These are phyloP conservation scores for Cnidoscolus chayamansa DNA, from an alignment of 441 rosid species.

Conservation along the genomic window DNA sequence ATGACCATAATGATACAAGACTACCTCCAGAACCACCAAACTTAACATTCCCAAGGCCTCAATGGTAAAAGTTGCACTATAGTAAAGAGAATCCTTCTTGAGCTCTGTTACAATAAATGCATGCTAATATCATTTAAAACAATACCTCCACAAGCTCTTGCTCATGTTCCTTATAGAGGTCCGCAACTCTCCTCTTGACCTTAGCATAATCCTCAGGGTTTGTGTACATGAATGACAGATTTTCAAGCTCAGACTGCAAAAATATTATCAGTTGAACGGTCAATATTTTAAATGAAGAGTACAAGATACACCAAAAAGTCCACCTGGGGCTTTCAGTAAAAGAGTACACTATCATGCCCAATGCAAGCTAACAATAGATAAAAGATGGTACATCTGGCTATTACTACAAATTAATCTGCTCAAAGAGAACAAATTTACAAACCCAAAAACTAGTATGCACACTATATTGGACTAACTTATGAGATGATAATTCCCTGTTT, in stretches of 20 bases:
- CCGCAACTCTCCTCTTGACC: constrained; percentile 73
- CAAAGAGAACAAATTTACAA: background rate
- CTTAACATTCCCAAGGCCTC: constrained; percentile 1
- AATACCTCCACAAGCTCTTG: constrained; percentile 81
- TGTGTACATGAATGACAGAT: constrained; percentile 89
- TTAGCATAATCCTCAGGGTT: constrained; percentile 82
- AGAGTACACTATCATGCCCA: background rate
- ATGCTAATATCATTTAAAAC: background rate
- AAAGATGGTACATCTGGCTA: background rate
- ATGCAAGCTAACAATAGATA: background rate
- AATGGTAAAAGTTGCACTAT: background rate
- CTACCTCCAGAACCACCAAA: constrained; percentile 15
- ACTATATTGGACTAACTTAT: background rate
- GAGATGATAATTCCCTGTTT: constrained; percentile 1
- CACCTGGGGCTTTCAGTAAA: background rate
- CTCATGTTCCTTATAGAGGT: constrained; percentile 82
- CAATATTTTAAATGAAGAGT: constrained; percentile 6
- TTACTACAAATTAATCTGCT: constrained; percentile 5
- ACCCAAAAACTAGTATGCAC: background rate
- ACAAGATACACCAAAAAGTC: background rate
- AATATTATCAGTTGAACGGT: constrained; percentile 3
- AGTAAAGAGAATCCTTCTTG: background rate
- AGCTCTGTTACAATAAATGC: background rate
- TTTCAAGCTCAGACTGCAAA: constrained; percentile 95
- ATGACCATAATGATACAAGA: constrained; percentile 6